Evolutionary conservation across 179 eudicot species (phyloP).

Genomic region (Carnegiea gigantea): DNA sequence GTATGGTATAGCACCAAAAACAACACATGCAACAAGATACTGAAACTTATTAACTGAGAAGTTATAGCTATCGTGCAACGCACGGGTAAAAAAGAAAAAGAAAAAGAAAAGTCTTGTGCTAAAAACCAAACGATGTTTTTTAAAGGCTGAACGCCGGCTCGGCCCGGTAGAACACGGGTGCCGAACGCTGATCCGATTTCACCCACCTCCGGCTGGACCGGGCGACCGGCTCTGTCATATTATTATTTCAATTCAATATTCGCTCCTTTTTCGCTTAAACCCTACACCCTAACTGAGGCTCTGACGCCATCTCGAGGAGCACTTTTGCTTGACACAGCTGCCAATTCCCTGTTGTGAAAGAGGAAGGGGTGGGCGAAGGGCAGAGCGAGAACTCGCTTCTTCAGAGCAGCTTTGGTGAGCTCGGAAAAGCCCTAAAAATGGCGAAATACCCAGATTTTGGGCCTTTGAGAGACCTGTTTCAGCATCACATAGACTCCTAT

Average conservation of each 20-base stretch:
- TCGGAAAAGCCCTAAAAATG: conserved; percentile 5
- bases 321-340: neutral
- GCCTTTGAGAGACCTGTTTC: conserved; percentile 59
- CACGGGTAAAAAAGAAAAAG: too few species aligned
- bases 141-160: too few species aligned
- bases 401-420: neutral
- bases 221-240: neutral
- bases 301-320: neutral
- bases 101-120: too few species aligned
- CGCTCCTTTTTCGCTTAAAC: neutral
- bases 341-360: neutral
- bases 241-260: neutral
- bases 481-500: conserved; percentile 77
- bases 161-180: too few species aligned
- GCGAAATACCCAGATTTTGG: conserved; percentile 30
- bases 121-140: too few species aligned
- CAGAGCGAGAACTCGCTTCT: neutral
- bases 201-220: neutral
- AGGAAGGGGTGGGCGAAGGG: neutral
- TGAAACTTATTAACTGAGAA: too few species aligned
- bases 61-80: too few species aligned
- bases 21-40: too few species aligned
- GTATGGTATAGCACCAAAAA: too few species aligned
- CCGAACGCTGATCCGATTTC: too few species aligned
- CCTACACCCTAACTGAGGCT: neutral